A percentile compares a stretch with the other conserved stretches of the same genome.
Evolutionary conservation across 1,139 yeast genomes (phyloP).

Genomic region (Saccharomyces hybrid): DNA sequence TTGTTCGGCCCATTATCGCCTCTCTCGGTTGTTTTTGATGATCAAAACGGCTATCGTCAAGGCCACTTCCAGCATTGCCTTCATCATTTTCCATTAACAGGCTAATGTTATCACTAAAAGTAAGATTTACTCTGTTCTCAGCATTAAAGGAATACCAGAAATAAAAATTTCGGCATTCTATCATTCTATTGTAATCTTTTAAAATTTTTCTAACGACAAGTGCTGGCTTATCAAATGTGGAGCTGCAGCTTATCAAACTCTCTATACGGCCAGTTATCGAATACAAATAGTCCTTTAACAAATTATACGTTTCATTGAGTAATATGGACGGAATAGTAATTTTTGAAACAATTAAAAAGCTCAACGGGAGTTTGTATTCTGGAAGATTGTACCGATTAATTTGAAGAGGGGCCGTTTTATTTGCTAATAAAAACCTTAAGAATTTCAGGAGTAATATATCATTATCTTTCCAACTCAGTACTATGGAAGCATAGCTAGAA

Average conservation of each 20-base stretch:
- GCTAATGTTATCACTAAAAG: not conserved
- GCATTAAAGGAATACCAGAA: conserved; percentile 8
- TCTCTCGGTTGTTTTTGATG: not conserved
- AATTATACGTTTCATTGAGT: conserved; percentile 17
- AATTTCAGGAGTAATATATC: conserved; percentile 10
- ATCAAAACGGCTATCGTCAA: not conserved
- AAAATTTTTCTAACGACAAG: not conserved
- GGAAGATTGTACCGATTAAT: conserved; percentile 9
- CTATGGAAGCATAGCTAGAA: conserved; percentile 1
- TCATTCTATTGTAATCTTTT: conserved; percentile 5
- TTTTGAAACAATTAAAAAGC: conserved; percentile 12
- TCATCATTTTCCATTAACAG: not conserved
- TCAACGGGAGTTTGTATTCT: conserved; percentile 11
- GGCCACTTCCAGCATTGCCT: not conserved
- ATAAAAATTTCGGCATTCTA: conserved; percentile 10
- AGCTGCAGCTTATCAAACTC: conserved; percentile 7
- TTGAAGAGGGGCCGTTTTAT: conserved; percentile 12
- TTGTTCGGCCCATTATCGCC: not conserved
- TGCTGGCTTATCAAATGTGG: not conserved
- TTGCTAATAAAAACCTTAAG: conserved; percentile 14
- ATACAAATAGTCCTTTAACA: conserved; percentile 18
- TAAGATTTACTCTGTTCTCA: not conserved
- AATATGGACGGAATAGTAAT: conserved; percentile 13
- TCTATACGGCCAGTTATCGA: conserved; percentile 10
- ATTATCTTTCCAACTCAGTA: not conserved